These are phyloP conservation scores for Phytophthora nicotianae DNA, from an alignment of 352 stramenopile genomes.

Conservation along the genomic window DNA sequence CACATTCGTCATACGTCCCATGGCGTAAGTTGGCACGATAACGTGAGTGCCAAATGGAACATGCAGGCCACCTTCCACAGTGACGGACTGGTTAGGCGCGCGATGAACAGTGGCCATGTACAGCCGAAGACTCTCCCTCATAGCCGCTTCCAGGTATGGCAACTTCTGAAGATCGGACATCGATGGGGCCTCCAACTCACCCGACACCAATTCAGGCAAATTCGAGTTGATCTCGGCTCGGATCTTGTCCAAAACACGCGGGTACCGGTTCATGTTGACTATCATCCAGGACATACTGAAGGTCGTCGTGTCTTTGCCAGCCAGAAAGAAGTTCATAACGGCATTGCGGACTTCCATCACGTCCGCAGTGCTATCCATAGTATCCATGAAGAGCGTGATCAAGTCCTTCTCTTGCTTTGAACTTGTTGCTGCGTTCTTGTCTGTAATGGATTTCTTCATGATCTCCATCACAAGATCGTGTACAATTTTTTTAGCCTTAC, in stretches of 20 bases:
- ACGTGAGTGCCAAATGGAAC: conserved; percentile 50
- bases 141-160: conserved; percentile 61
- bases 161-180: conserved; percentile 57
- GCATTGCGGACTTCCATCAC: conserved; percentile 62
- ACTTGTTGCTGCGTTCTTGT: conserved; percentile 16
- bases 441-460: conserved; percentile 30
- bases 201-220: conserved; percentile 30
- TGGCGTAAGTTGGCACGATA: conserved; percentile 51
- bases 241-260: conserved; percentile 49
- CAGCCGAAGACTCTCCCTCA: conserved; percentile 70
- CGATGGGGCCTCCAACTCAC: conserved; percentile 25
- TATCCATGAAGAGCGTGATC: conserved; percentile 49
- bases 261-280: conserved; percentile 75
- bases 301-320: conserved; percentile 71
- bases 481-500: conserved; percentile 30
- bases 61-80: conserved; percentile 62
- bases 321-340: conserved; percentile 77
- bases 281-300: conserved; percentile 76
- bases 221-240: conserved; percentile 51
- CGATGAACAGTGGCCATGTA: conserved; percentile 52
- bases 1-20: conserved; percentile 46
- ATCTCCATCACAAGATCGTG: conserved; percentile 43
- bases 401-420: conserved; percentile 41
- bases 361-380: conserved; percentile 21
- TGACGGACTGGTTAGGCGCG: conserved; percentile 45